phyloP scores from a whole-genome alignment of 345 rosid genomes.

The Abelmoschus esculentus region DNA sequence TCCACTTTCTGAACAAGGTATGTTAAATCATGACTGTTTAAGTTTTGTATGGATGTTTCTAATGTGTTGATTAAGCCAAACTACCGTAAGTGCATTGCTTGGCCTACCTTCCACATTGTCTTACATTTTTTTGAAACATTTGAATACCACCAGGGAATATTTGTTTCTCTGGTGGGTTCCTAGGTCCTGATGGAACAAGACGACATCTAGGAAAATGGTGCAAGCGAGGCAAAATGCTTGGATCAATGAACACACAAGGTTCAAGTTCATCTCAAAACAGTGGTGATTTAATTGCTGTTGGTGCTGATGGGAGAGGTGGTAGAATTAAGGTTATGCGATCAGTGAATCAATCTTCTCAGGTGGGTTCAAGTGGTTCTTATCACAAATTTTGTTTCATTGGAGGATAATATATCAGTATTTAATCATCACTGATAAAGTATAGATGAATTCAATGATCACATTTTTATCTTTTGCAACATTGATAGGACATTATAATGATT shows the following conservation, averaged over 20 bases:
- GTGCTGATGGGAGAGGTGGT: conserved; percentile 93
- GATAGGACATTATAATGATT: not conserved
- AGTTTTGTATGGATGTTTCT: not conserved
- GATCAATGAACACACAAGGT: conserved; percentile 19
- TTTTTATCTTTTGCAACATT: not conserved
- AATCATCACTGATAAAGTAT: not conserved
- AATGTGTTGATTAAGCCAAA: not conserved
- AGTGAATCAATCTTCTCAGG: conserved; percentile 40
- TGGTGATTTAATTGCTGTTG: conserved; percentile 63
- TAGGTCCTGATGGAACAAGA: conserved; percentile 65
- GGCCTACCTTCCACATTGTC: not conserved
- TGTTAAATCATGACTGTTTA: conserved; percentile 8
- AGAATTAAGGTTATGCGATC: conserved; percentile 70
- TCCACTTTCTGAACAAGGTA: conserved; percentile 45
- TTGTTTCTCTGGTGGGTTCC: conserved; percentile 64
- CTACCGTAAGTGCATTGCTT: not conserved
- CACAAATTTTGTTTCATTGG: not conserved
- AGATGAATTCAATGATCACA: not conserved
- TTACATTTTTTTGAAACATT: not conserved
- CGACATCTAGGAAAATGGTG: conserved; percentile 81
- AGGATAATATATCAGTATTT: not conserved
- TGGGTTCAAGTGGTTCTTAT: conserved; percentile 21
- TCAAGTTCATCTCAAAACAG: conserved; percentile 27
- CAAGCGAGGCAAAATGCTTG: conserved; percentile 49
- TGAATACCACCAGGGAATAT: conserved; percentile 36